Percentiles rank a stretch among this genome's conserved stretches.
phyloP scores from a whole-genome alignment of 192 early-diverging fungal species.

The Umbelopsis ramanniana region DNA sequence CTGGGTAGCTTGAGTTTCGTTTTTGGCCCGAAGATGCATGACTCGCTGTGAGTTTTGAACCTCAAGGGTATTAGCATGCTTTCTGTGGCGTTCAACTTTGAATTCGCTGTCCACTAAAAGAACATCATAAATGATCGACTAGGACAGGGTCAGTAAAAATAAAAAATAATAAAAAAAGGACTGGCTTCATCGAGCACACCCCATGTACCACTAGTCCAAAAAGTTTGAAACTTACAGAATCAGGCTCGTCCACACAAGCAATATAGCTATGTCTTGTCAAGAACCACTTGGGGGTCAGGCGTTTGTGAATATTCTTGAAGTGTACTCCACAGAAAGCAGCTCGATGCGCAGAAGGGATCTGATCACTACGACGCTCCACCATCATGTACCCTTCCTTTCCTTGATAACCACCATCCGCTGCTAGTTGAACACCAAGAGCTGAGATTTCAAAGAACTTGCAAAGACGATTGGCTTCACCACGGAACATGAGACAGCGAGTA shows the following conservation, averaged over 20 bases:
- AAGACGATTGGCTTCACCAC: slow-evolving; percentile 47
- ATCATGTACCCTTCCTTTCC: slow-evolving; percentile 74
- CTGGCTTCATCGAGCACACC: too few species aligned
- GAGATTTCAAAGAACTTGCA: slow-evolving; percentile 58
- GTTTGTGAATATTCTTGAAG: neutral
- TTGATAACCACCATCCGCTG: slow-evolving; percentile 47
- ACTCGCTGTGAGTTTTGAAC: slow-evolving; percentile 58
- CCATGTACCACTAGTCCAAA: neutral
- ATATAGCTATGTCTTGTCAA: slow-evolving; percentile 67
- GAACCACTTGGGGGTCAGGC: slow-evolving; percentile 64
- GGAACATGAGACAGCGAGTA: slow-evolving; percentile 40
- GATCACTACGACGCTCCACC: slow-evolving; percentile 51
- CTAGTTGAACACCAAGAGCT: slow-evolving; percentile 39
- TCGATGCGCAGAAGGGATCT: slow-evolving; percentile 32
- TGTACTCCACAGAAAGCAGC: slow-evolving; percentile 11
- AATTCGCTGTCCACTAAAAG: slow-evolving; percentile 49
- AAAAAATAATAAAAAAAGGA: neutral
- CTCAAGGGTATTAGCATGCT: slow-evolving; percentile 36
- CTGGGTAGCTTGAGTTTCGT: slow-evolving; percentile 62
- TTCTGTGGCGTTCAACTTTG: slow-evolving; percentile 34
- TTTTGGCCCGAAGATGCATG: slow-evolving; percentile 66
- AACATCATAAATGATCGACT: slow-evolving; percentile 50
- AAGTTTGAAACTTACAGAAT: slow-evolving; percentile 41
- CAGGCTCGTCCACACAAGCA: slow-evolving; percentile 47
- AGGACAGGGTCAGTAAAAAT: neutral